phyloP scores from a whole-genome alignment of 148 eudicot species.

The Rhododendron williamsianum region DNA sequence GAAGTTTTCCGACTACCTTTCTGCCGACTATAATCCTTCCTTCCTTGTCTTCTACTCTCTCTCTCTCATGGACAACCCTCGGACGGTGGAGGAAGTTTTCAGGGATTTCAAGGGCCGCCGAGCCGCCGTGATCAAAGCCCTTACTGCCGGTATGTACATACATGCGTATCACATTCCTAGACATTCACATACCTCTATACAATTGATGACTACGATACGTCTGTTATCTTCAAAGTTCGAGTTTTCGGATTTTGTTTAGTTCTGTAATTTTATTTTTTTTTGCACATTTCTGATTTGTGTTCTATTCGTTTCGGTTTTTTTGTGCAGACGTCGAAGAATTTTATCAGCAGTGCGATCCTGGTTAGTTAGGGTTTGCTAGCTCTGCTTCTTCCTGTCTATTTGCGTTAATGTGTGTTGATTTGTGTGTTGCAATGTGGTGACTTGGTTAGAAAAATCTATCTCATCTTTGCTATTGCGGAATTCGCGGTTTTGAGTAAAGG shows the following conservation, averaged over 20 bases:
- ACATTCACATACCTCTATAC: background rate
- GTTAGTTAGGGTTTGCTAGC: conserved; percentile 18
- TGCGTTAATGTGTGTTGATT: too few relatives aligned
- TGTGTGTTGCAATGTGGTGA: too few relatives aligned
- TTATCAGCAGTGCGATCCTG: conserved; percentile 50
- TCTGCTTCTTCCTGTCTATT: too few relatives aligned
- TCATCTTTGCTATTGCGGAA: too few relatives aligned
- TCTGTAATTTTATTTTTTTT: background rate
- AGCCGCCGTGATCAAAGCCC: conserved; percentile 33
- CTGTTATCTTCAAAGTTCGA: background rate
- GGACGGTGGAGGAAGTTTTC: conserved; percentile 34
- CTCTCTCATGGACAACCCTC: conserved; percentile 16
- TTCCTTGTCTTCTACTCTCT: too few relatives aligned
- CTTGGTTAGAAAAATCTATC: too few relatives aligned
- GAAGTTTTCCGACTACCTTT: too few relatives aligned
- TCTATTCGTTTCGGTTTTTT: background rate
- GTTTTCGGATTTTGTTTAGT: background rate
- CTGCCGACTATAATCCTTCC: too few relatives aligned
- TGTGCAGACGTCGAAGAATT: conserved; percentile 42
- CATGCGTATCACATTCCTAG: too few relatives aligned
- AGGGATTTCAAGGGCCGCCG: conserved; percentile 36
- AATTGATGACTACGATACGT: too few relatives aligned
- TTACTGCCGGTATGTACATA: conserved; percentile 24
- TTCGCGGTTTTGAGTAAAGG: too few relatives aligned
- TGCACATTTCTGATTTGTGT: background rate